Conservation (phyloP, 2,329 filamentous ascomycete genomes). For the Penicillium decumbens region DNA sequence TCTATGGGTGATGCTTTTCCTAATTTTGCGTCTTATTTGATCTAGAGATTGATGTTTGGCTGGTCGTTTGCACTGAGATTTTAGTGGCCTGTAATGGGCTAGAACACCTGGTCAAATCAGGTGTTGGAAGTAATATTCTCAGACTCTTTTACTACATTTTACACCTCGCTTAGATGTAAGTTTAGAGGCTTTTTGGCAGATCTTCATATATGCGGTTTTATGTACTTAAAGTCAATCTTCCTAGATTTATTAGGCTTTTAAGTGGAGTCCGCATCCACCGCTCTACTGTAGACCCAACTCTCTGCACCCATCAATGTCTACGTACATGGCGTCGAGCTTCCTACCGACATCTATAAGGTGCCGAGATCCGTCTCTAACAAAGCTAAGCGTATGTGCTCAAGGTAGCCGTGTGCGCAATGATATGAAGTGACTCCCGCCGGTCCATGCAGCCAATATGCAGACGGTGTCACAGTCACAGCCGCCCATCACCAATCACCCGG, state of each 20-base stretch:
- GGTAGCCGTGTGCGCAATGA: neutral
- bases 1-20: conserved; percentile 30
- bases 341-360: neutral
- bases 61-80: neutral
- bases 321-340: neutral
- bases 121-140: neutral
- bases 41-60: neutral
- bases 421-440: neutral
- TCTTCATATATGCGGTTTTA: neutral
- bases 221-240: neutral
- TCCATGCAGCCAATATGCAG: conserved; percentile 27
- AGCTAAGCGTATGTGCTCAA: neutral
- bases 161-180: neutral
- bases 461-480: conserved; percentile 32
- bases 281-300: neutral
- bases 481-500: conserved; percentile 22
- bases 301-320: neutral
- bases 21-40: neutral
- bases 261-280: neutral
- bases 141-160: neutral
- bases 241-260: neutral
- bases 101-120: neutral
- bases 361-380: neutral
- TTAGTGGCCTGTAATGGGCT: neutral
- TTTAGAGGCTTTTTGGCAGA: neutral